These are phyloP conservation scores for Xylariomycetidae sp. DNA, from an alignment of 2,329 filamentous ascomycete genomes.

Conservation along the genomic window DNA sequence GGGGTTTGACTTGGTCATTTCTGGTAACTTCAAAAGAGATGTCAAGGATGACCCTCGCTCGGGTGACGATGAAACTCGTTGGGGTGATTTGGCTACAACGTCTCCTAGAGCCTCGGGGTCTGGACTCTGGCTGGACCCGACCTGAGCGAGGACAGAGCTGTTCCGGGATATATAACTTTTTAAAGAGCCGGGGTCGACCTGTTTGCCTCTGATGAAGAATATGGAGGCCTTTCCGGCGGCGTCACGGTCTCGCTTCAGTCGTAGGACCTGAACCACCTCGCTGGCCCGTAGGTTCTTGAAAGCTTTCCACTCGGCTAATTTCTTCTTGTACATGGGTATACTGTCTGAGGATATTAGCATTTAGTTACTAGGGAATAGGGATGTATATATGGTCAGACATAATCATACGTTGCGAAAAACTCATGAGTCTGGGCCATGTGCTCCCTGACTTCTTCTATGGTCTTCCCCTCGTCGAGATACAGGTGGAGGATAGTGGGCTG, in stretches of 20 bases:
- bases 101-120: constrained; percentile 21
- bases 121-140: constrained; percentile 19
- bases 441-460: constrained; percentile 22
- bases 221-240: constrained; percentile 15
- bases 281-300: constrained; percentile 25
- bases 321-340: constrained; percentile 25
- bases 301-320: constrained; percentile 23
- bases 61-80: constrained; percentile 5
- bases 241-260: constrained; percentile 20
- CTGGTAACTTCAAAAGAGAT: too few relatives aligned
- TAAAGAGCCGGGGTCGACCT: constrained; percentile 20
- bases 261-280: constrained; percentile 25
- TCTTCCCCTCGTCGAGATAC: constrained; percentile 26
- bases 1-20: neutral
- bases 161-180: constrained; percentile 25
- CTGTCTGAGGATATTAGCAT: constrained; percentile 13
- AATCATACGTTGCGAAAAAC: constrained; percentile 23
- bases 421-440: constrained; percentile 23
- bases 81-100: constrained; percentile 21
- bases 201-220: constrained; percentile 22
- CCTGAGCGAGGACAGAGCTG: constrained; percentile 19
- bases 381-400: neutral
- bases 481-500: constrained; percentile 19
- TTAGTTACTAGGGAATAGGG: neutral
- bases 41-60: neutral